phyloP scores from a whole-genome alignment of 192 early-diverging fungal genomes.

The Neocallimastix lanati region DNA sequence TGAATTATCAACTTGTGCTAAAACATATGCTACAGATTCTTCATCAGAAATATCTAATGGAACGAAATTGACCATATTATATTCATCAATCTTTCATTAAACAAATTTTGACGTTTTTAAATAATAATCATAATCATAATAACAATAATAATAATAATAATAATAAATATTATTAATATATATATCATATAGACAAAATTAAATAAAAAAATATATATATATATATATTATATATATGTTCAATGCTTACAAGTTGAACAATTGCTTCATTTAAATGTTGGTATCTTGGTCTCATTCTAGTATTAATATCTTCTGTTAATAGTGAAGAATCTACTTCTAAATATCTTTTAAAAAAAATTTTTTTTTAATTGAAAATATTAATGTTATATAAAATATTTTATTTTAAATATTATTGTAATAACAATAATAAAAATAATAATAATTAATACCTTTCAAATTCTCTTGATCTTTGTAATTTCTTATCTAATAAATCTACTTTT shows the following conservation, averaged over 20 bases:
- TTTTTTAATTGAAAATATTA: too few species aligned
- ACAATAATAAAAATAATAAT: too few species aligned
- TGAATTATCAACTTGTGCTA: conserved; percentile 82
- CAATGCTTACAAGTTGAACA: conserved; percentile 53
- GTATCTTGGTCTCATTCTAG: conserved; percentile 50
- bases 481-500: conserved; percentile 84
- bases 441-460: conserved; percentile 16
- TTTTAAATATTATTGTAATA: too few species aligned
- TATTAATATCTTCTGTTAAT: conserved; percentile 65
- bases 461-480: conserved; percentile 3
- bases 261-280: conserved; percentile 75
- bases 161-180: not conserved
- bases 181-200: too few species aligned
- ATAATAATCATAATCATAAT: not conserved
- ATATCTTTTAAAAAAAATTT: too few species aligned
- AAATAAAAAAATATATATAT: too few species aligned
- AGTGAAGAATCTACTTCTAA: conserved; percentile 79
- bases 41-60: conserved; percentile 89
- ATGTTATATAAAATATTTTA: too few species aligned
- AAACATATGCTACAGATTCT: conserved; percentile 67
- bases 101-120: not conserved
- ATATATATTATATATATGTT: too few species aligned
- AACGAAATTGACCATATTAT: conserved; percentile 89
- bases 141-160: not conserved
- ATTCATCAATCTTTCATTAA: conserved; percentile 62